phyloP scores from a whole-genome alignment of 805 yeast genomes.

The Tetrapisispora pingtungensis region DNA sequence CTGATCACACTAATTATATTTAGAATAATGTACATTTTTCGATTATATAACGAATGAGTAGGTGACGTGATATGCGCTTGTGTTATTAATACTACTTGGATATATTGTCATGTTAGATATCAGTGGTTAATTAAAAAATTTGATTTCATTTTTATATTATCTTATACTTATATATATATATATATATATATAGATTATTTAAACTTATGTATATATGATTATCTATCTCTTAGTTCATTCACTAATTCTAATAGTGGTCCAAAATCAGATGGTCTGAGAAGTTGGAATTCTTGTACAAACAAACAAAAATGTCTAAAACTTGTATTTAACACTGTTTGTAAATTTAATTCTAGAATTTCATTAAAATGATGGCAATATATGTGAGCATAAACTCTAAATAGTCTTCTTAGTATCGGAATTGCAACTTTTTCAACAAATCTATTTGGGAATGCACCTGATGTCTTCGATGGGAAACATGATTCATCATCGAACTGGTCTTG shows the following conservation, averaged over 20 bases:
- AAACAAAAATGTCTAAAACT: constrained; percentile 88
- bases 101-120: no score
- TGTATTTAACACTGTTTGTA: constrained; percentile 88
- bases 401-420: constrained; percentile 78
- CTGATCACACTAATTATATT: no score
- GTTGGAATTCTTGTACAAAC: constrained; percentile 73
- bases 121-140: no score
- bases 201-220: constrained; percentile 1
- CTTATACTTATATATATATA: no score
- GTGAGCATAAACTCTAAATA: constrained; percentile 93
- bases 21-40: no score
- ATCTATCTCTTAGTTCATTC: constrained; percentile 31
- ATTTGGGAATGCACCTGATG: constrained; percentile 85
- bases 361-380: constrained; percentile 97
- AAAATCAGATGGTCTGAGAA: constrained; percentile 70
- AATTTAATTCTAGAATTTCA: constrained; percentile 82
- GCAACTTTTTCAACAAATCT: constrained; percentile 63
- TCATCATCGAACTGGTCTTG: constrained; percentile 90
- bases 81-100: no score
- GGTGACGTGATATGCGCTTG: no score
- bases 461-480: constrained; percentile 76
- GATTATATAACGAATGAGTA: no score
- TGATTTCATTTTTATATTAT: no score
- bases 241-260: constrained; percentile 89
- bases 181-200: no score